Conservation (phyloP, 768 basidiomycete species). For the Hygrophoropsis aurantiaca region DNA sequence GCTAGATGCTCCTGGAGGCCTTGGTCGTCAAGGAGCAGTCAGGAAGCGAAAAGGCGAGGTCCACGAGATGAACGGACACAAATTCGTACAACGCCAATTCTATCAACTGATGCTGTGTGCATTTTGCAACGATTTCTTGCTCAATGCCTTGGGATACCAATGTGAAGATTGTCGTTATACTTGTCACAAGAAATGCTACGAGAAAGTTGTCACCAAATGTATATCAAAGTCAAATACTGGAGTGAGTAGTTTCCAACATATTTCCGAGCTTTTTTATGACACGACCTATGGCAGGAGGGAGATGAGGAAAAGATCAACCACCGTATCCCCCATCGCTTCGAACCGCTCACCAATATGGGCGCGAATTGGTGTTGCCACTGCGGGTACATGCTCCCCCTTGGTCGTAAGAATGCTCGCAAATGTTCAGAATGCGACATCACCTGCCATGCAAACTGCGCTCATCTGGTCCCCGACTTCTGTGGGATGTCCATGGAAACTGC, state of each 20-base stretch:
- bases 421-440: conserved; percentile 97
- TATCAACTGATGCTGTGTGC: conserved; percentile 99
- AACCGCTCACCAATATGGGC: conserved; percentile 93
- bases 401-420: conserved; percentile 93
- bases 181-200: conserved; percentile 98
- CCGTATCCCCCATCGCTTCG: conserved; percentile 97
- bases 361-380: conserved; percentile 99
- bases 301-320: conserved; percentile 99
- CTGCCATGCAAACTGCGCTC: conserved; percentile 96
- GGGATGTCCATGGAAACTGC: conserved; percentile 99
- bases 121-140: conserved; percentile 95
- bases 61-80: conserved; percentile 99
- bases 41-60: conserved; percentile 98
- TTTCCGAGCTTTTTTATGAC: not conserved
- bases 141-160: conserved; percentile 97
- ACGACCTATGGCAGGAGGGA: conserved; percentile 69
- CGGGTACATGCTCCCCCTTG: conserved; percentile 95
- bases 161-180: conserved; percentile 99
- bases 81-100: conserved; percentile 96
- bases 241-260: conserved; percentile 46
- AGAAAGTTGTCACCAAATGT: conserved; percentile 99
- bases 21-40: conserved; percentile 97
- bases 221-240: conserved; percentile 96
- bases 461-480: conserved; percentile 98
- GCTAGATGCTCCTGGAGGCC: conserved; percentile 85